phyloP scores from a whole-genome alignment of 1,284 basidiomycete genomes.

The Cystobasidium pallidum region DNA sequence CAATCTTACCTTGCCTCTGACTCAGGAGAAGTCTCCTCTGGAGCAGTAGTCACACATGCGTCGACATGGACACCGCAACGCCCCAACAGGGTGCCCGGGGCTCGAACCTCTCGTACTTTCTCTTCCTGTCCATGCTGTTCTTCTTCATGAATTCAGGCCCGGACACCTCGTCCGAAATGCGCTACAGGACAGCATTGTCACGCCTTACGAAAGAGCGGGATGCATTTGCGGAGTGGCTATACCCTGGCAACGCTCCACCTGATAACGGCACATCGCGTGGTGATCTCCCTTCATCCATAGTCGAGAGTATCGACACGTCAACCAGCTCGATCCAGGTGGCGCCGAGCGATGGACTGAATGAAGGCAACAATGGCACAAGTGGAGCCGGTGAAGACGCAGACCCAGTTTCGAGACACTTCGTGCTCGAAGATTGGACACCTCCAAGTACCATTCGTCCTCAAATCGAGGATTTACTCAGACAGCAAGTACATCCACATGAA shows the following conservation, averaged over 20 bases:
- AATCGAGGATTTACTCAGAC: constrained; percentile 10
- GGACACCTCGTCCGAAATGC: constrained; percentile 15
- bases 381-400: constrained; percentile 20
- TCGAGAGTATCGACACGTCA: constrained; percentile 3
- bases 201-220: constrained; percentile 41
- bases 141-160: constrained; percentile 46
- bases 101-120: constrained; percentile 47
- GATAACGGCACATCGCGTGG: neutral
- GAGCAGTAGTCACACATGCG: neutral
- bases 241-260: constrained; percentile 7
- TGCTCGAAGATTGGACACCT: constrained; percentile 34
- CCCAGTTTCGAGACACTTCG: neutral
- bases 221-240: constrained; percentile 40
- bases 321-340: constrained; percentile 22
- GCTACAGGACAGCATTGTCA: constrained; percentile 21
- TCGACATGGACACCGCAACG: constrained; percentile 21
- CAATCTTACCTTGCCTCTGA: too few relatives aligned
- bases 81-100: constrained; percentile 9
- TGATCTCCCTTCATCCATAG: neutral
- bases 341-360: neutral
- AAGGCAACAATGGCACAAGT: constrained; percentile 2
- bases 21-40: neutral
- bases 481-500: neutral
- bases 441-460: neutral
- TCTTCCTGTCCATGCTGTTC: constrained; percentile 51